These are phyloP conservation scores for Schoenoplectus triqueter DNA, from an alignment of 202 grass and related monocot genomes.

Conservation along the genomic window DNA sequence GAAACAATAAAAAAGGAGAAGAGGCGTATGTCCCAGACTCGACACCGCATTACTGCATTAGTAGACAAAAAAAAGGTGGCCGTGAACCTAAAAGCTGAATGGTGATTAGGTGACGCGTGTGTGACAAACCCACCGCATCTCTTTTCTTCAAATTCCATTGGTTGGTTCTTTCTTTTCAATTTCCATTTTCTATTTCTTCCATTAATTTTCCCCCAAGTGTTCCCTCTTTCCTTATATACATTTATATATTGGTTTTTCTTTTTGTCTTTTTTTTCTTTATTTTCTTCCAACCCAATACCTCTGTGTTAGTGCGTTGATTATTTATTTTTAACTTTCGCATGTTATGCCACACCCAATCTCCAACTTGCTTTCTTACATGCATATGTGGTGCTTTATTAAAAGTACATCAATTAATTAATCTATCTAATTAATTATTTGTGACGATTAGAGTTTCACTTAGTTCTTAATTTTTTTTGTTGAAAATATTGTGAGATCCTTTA, in stretches of 20 bases:
- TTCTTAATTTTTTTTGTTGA: background rate
- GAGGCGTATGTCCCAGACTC: conserved; percentile 36
- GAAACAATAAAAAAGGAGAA: background rate
- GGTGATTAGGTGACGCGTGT: conserved; percentile 19
- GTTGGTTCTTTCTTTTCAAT: conserved; percentile 8
- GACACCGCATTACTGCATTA: conserved; percentile 32
- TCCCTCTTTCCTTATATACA: too few species aligned
- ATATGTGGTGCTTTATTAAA: too few species aligned
- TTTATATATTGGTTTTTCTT: conserved; percentile 3
- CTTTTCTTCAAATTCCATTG: conserved; percentile 30
- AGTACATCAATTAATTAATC: background rate
- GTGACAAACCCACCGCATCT: conserved; percentile 32
- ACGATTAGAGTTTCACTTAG: background rate
- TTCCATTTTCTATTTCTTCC: conserved; percentile 3
- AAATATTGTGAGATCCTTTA: background rate
- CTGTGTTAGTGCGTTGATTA: conserved; percentile 6
- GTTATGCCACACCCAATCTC: background rate
- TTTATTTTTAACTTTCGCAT: conserved; percentile 18
- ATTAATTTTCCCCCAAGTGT: conserved; percentile 31
- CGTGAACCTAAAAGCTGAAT: conserved; percentile 33
- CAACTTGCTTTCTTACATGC: too few species aligned
- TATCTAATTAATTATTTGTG: background rate
- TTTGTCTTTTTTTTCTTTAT: background rate
- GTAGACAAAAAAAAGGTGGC: conserved; percentile 5
- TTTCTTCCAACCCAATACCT: conserved; percentile 16